A percentile compares a stretch with the other conserved stretches of the same genome.
Conservation (phyloP, 2,329 filamentous ascomycete species). For the Chaetothyriales sp. region DNA sequence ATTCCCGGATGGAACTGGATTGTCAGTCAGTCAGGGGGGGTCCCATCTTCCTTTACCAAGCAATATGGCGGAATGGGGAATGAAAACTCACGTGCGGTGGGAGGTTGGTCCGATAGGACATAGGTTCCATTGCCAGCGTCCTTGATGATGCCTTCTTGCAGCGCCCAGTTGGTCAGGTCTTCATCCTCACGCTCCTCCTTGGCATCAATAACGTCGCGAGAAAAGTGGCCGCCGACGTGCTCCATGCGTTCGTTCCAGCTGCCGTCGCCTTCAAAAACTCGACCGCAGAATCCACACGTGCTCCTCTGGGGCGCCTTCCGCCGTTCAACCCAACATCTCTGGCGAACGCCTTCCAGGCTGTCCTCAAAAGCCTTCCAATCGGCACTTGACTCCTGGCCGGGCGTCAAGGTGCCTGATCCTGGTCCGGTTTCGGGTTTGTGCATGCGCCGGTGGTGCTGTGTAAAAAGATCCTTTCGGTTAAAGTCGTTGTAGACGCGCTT, state of each 20-base stretch:
- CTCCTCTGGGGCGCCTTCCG: constrained; percentile 49
- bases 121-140: constrained; percentile 14
- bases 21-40: background rate
- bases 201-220: constrained; percentile 26
- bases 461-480: constrained; percentile 85
- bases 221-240: constrained; percentile 69
- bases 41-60: no score
- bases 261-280: constrained; percentile 44
- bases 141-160: constrained; percentile 22
- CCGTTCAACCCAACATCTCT: constrained; percentile 43
- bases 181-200: constrained; percentile 35
- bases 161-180: constrained; percentile 28
- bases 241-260: constrained; percentile 79
- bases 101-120: constrained; percentile 15
- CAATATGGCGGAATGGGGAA: constrained; percentile 9
- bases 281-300: constrained; percentile 45
- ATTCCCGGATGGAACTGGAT: background rate
- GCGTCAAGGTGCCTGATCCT: constrained; percentile 9
- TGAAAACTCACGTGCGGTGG: constrained; percentile 6
- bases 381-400: constrained; percentile 13
- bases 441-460: constrained; percentile 77
- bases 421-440: constrained; percentile 37
- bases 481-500: constrained; percentile 45
- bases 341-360: constrained; percentile 42
- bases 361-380: constrained; percentile 31